Percentiles rank a stretch among this genome's conserved stretches.
These are phyloP conservation scores for Pseudozyma tsukubaensis DNA, from an alignment of 1,284 basidiomycete species.

Conservation along the genomic window DNA sequence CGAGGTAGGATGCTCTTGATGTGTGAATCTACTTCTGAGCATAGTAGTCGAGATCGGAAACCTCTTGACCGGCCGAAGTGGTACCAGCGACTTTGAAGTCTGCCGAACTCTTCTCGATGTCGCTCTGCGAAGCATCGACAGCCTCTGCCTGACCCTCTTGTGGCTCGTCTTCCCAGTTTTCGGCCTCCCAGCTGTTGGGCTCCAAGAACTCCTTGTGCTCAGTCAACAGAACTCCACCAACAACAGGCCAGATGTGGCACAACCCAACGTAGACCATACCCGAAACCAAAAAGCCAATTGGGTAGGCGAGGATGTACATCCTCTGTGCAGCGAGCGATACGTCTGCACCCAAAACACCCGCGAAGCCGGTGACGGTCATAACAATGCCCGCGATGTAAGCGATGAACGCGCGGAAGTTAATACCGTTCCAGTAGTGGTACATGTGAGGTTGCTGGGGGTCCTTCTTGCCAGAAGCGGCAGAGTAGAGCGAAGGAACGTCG, in stretches of 20 bases:
- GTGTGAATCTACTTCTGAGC: conserved; percentile 29
- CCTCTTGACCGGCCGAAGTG: conserved; percentile 15
- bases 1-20: too few relatives aligned
- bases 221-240: conserved; percentile 22
- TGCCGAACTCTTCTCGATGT: conserved; percentile 27
- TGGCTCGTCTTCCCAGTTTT: conserved; percentile 29
- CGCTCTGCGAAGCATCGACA: conserved; percentile 3
- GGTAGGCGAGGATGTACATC: conserved; percentile 69
- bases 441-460: conserved; percentile 60
- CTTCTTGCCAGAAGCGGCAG: conserved; percentile 45
- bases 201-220: conserved; percentile 40
- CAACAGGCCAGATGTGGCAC: conserved; percentile 48
- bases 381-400: conserved; percentile 81
- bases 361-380: conserved; percentile 83
- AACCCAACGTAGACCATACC: conserved; percentile 59
- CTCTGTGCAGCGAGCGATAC: conserved; percentile 59
- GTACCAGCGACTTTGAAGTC: conserved; percentile 12
- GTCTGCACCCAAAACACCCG: conserved; percentile 68
- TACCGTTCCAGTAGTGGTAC: conserved; percentile 81
- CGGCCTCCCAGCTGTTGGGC: conserved; percentile 51
- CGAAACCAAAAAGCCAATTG: conserved; percentile 67
- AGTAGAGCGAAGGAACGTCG: conserved; percentile 79
- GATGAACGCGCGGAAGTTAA: conserved; percentile 76
- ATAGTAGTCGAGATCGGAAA: conserved; percentile 31
- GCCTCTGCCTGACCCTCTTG: neutral